These are phyloP conservation scores for Penicillium ucsense DNA, from an alignment of 495 filamentous ascomycete species.

Conservation along the genomic window DNA sequence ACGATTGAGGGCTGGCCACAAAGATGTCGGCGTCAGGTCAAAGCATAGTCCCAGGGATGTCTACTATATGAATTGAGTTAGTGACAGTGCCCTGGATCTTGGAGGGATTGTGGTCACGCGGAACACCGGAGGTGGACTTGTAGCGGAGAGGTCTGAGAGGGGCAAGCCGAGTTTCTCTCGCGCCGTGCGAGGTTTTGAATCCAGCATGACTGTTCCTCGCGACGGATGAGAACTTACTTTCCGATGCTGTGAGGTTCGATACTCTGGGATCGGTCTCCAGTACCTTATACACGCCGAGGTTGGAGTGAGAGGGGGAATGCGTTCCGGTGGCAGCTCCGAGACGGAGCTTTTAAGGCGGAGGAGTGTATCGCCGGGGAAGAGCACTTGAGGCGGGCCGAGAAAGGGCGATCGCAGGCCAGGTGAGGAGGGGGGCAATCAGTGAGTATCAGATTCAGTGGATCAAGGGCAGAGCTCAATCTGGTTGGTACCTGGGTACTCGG, in stretches of 20 bases:
- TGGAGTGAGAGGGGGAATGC: slow-evolving; percentile 3
- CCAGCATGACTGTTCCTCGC: too few species aligned
- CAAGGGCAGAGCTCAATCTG: too few species aligned
- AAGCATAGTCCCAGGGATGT: slow-evolving; percentile 11
- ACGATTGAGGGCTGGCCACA: slow-evolving; percentile 1
- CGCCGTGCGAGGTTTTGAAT: not conserved
- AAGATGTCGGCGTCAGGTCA: slow-evolving; percentile 5
- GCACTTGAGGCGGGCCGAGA: too few species aligned
- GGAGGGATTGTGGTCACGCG: not conserved
- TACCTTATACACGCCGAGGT: slow-evolving; percentile 2
- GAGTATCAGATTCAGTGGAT: too few species aligned
- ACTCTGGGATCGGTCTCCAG: too few species aligned
- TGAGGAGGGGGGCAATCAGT: too few species aligned
- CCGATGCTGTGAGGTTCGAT: too few species aligned
- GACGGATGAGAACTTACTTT: too few species aligned
- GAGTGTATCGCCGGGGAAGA: too few species aligned
- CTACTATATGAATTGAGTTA: not conserved
- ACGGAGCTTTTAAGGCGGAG: slow-evolving; percentile 9
- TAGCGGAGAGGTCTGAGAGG: not conserved
- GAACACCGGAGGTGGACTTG: not conserved
- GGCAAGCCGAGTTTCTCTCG: not conserved
- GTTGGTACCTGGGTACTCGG: too few species aligned
- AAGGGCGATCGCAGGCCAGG: too few species aligned
- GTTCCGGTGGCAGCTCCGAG: not conserved
- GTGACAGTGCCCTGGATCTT: not conserved